Evolutionary conservation across 768 basidiomycete genomes (phyloP).

Genomic region (Macrolepiota albuminosa): DNA sequence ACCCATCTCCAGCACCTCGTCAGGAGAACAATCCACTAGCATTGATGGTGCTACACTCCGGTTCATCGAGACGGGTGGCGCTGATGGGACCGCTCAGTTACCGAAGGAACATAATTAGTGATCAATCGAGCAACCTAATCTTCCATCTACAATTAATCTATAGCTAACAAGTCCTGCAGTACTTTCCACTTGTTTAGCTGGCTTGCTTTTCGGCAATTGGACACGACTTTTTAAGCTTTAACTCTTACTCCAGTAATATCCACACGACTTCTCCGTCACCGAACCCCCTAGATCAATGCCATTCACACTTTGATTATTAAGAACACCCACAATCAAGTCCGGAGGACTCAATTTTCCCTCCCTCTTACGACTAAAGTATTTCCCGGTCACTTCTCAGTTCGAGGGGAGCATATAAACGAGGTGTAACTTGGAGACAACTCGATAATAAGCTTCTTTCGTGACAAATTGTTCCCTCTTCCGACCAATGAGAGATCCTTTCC

Average conservation of each 20-base stretch:
- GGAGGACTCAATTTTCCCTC: too few relatives aligned
- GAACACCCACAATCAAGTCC: background rate
- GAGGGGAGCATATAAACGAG: background rate
- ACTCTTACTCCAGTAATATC: background rate
- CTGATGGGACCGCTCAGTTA: constrained; percentile 11
- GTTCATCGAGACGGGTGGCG: constrained; percentile 30
- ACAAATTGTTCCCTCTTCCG: background rate
- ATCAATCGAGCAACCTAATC: background rate
- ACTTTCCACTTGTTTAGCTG: background rate
- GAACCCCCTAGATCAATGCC: too few relatives aligned
- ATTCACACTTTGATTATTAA: too few relatives aligned
- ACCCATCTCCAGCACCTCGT: background rate
- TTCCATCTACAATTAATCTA: background rate
- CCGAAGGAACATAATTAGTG: constrained; percentile 5
- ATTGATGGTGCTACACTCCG: constrained; percentile 23
- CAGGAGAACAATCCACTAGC: background rate
- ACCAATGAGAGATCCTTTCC: background rate
- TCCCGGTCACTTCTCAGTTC: background rate
- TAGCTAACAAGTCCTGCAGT: background rate
- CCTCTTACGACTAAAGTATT: too few relatives aligned
- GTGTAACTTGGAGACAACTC: background rate
- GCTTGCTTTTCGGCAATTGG: background rate
- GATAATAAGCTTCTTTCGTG: background rate
- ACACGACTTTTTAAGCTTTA: background rate
- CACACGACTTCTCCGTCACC: background rate